Conservation (phyloP, 2,329 filamentous ascomycete species). For the Scolecobasidium constrictum region DNA sequence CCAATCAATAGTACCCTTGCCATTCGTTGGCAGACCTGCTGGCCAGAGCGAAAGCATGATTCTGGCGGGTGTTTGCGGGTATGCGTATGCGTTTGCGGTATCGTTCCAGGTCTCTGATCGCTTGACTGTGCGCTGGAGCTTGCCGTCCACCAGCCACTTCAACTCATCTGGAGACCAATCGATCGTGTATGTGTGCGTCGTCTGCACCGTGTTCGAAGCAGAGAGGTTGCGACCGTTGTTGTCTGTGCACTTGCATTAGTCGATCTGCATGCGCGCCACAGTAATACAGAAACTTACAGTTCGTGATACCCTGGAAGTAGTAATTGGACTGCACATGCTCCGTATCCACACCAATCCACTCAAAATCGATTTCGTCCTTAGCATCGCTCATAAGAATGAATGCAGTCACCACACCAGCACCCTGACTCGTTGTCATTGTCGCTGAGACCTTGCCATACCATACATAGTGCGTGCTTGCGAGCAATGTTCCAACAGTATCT, state of each 20-base stretch:
- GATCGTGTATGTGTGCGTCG: conserved; percentile 85
- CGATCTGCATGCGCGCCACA: too few relatives aligned
- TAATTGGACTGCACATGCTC: conserved; percentile 80
- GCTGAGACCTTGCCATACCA: conserved; percentile 95
- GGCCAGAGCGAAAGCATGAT: conserved; percentile 96
- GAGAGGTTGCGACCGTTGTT: conserved; percentile 63
- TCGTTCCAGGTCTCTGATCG: conserved; percentile 76
- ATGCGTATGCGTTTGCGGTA: conserved; percentile 71
- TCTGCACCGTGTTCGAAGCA: conserved; percentile 57
- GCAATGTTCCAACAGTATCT: conserved; percentile 73
- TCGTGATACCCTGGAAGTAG: conserved; percentile 87
- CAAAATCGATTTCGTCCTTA: conserved; percentile 97
- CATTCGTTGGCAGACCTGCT: conserved; percentile 69
- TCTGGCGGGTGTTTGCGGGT: conserved; percentile 81
- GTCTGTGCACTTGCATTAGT: too few relatives aligned
- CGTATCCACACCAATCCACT: conserved; percentile 79
- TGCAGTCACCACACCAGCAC: conserved; percentile 84
- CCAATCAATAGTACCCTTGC: conserved; percentile 78
- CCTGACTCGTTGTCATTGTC: conserved; percentile 72
- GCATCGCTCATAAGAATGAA: conserved; percentile 94
- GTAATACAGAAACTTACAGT: conserved; percentile 80
- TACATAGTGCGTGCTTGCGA: conserved; percentile 78
- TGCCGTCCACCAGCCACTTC: conserved; percentile 78
- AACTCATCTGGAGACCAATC: conserved; percentile 83
- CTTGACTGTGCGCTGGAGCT: conserved; percentile 62